These are phyloP conservation scores for Fraxinus greggii DNA, from an alignment of 305 asterid species.

Conservation along the genomic window DNA sequence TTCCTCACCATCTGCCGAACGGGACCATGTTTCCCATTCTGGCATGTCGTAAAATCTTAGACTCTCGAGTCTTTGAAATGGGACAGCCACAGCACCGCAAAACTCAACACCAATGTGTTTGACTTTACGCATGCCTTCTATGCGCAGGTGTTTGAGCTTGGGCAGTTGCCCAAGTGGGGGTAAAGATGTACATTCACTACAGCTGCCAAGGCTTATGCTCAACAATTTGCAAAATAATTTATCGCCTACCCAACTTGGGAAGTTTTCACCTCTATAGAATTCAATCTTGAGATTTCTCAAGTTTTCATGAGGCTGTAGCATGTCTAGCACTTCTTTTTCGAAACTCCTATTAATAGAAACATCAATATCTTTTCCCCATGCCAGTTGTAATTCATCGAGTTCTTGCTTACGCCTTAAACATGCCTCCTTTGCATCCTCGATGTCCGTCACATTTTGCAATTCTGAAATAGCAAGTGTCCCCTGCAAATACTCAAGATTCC, in stretches of 20 bases:
- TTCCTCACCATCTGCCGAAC: not conserved
- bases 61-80: slow-evolving; percentile 33
- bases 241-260: slow-evolving; percentile 33
- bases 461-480: slow-evolving; percentile 49
- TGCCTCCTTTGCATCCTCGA: slow-evolving; percentile 51
- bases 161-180: slow-evolving; percentile 37
- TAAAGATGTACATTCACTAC: slow-evolving; percentile 22
- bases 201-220: slow-evolving; percentile 19
- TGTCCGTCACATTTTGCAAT: slow-evolving; percentile 46
- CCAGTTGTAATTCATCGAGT: slow-evolving; percentile 28
- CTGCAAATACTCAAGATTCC: slow-evolving; percentile 39
- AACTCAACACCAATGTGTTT: slow-evolving; percentile 27
- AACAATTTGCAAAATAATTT: slow-evolving; percentile 12
- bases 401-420: slow-evolving; percentile 29
- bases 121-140: slow-evolving; percentile 29
- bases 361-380: slow-evolving; percentile 12
- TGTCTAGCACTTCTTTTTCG: slow-evolving; percentile 24
- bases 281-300: slow-evolving; percentile 24
- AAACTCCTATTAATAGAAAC: not conserved
- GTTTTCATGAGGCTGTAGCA: slow-evolving; percentile 22
- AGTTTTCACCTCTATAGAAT: slow-evolving; percentile 20
- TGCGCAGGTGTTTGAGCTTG: slow-evolving; percentile 25
- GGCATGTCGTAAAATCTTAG: slow-evolving; percentile 29
- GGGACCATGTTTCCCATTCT: slow-evolving; percentile 28
- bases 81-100: not conserved